Percentiles rank a stretch among this genome's conserved stretches.
phyloP scores from a whole-genome alignment of 2,329 filamentous ascomycete genomes.

The Fusarium ambrosium region DNA sequence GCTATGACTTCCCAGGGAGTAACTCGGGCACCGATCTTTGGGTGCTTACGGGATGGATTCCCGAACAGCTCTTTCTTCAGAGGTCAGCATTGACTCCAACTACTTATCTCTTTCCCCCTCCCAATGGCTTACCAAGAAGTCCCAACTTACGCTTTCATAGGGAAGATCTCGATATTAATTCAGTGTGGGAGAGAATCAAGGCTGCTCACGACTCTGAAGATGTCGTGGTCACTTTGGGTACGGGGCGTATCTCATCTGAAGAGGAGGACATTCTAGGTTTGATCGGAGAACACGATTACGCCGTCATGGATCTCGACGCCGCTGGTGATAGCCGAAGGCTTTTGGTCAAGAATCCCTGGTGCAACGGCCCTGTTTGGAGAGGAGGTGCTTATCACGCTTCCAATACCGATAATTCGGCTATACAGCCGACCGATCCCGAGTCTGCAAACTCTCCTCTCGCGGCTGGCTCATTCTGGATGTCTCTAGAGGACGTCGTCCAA shows the following conservation, averaged over 20 bases:
- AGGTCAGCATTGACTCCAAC: slow-evolving; percentile 59
- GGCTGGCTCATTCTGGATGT: slow-evolving; percentile 93
- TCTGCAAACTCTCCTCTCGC: slow-evolving; percentile 30
- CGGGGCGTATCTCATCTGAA: slow-evolving; percentile 80
- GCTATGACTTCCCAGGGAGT: slow-evolving; percentile 97
- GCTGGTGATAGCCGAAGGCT: slow-evolving; percentile 73
- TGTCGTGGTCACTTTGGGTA: slow-evolving; percentile 90
- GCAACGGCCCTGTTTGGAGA: slow-evolving; percentile 82
- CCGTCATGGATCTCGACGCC: slow-evolving; percentile 83
- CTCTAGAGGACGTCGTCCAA: slow-evolving; percentile 86
- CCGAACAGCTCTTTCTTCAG: slow-evolving; percentile 93
- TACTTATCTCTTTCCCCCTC: not conserved
- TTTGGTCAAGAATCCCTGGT: slow-evolving; percentile 97
- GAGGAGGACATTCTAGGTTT: slow-evolving; percentile 87
- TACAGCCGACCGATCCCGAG: slow-evolving; percentile 20
- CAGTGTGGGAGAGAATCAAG: slow-evolving; percentile 83
- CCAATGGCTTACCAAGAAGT: not conserved
- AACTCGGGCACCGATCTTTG: slow-evolving; percentile 96
- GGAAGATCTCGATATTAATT: slow-evolving; percentile 81
- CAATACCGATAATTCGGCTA: not conserved
- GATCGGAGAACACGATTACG: slow-evolving; percentile 93
- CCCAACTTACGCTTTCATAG: slow-evolving; percentile 55
- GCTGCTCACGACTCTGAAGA: slow-evolving; percentile 82
- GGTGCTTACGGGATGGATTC: slow-evolving; percentile 95
- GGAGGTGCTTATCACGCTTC: slow-evolving; percentile 47